Conservation (phyloP, 345 rosid species). For the Moricandia moricandioides region DNA sequence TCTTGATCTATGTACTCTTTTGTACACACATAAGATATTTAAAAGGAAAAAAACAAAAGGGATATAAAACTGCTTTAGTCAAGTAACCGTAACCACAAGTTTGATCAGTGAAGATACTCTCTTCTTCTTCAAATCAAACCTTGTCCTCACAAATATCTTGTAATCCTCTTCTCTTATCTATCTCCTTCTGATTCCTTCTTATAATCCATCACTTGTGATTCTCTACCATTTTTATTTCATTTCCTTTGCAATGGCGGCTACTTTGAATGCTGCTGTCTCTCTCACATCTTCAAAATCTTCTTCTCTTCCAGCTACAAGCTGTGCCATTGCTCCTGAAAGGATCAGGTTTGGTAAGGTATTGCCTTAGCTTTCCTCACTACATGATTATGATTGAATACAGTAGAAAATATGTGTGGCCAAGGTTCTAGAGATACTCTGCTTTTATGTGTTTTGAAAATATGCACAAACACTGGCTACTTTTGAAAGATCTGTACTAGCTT, state of each 20-base stretch:
- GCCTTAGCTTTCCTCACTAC: background rate
- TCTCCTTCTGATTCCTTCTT: slow-evolving; percentile 27
- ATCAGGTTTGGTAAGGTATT: slow-evolving; percentile 68
- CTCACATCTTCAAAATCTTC: slow-evolving; percentile 66
- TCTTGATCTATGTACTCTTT: background rate
- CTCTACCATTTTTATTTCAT: slow-evolving; percentile 5
- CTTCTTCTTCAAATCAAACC: slow-evolving; percentile 33
- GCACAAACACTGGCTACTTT: background rate
- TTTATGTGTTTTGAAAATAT: background rate
- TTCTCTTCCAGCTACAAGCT: slow-evolving; percentile 52
- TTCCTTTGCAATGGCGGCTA: slow-evolving; percentile 55
- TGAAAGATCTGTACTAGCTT: background rate
- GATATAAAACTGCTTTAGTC: slow-evolving; percentile 8
- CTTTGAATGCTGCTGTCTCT: slow-evolving; percentile 78
- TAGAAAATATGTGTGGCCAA: too few relatives aligned
- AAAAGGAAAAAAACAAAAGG: background rate
- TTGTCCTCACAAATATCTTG: slow-evolving; percentile 28
- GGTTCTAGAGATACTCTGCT: slow-evolving; percentile 2
- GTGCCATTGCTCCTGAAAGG: slow-evolving; percentile 55
- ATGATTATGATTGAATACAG: background rate
- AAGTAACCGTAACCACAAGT: slow-evolving; percentile 38
- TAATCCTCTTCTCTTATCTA: slow-evolving; percentile 32
- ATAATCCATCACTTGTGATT: slow-evolving; percentile 1
- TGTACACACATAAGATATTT: background rate
- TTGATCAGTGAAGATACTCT: slow-evolving; percentile 28